phyloP scores from a whole-genome alignment of 1,284 basidiomycete species.

The Athelia psychrophila region DNA sequence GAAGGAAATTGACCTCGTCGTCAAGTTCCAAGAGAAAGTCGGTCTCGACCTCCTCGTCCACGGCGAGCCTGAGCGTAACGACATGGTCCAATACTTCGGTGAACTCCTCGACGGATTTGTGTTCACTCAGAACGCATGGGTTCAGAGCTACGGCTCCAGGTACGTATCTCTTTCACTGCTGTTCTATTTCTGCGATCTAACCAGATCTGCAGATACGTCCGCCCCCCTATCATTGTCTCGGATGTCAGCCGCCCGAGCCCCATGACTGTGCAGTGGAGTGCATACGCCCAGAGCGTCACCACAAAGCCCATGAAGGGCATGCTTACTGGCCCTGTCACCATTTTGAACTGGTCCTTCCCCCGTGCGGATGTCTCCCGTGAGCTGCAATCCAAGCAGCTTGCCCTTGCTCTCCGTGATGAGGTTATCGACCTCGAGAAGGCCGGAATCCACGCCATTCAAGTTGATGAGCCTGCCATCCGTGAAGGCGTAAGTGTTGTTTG shows the following conservation, averaged over 20 bases:
- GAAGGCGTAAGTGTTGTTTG: slow-evolving; percentile 75
- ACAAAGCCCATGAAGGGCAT: slow-evolving; percentile 99
- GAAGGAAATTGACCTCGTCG: slow-evolving; percentile 94
- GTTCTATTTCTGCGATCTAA: slow-evolving; percentile 16
- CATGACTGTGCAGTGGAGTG: slow-evolving; percentile 98
- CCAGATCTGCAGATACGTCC: slow-evolving; percentile 80
- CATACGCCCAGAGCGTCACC: slow-evolving; percentile 95
- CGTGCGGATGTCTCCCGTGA: slow-evolving; percentile 97
- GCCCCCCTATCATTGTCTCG: slow-evolving; percentile 98
- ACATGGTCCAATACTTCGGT: slow-evolving; percentile 99
- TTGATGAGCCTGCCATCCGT: slow-evolving; percentile 99
- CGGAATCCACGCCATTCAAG: slow-evolving; percentile 97
- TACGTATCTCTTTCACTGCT: slow-evolving; percentile 29
- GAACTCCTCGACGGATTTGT: slow-evolving; percentile 96
- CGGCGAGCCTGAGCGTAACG: slow-evolving; percentile 98
- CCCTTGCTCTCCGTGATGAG: slow-evolving; percentile 97
- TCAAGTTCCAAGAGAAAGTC: slow-evolving; percentile 95
- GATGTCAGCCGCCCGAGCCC: slow-evolving; percentile 93
- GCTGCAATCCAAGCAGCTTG: slow-evolving; percentile 97
- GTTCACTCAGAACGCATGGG: slow-evolving; percentile 99
- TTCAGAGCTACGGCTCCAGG: slow-evolving; percentile 96
- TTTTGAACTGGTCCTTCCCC: slow-evolving; percentile 99
- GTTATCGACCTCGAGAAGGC: slow-evolving; percentile 97
- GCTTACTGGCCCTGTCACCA: slow-evolving; percentile 95
- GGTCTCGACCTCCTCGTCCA: slow-evolving; percentile 98